A percentile compares a stretch with the other conserved stretches of the same genome.
Evolutionary conservation across 1,284 basidiomycete species (phyloP).

Genomic region (Phylloboletellus chloephorus): DNA sequence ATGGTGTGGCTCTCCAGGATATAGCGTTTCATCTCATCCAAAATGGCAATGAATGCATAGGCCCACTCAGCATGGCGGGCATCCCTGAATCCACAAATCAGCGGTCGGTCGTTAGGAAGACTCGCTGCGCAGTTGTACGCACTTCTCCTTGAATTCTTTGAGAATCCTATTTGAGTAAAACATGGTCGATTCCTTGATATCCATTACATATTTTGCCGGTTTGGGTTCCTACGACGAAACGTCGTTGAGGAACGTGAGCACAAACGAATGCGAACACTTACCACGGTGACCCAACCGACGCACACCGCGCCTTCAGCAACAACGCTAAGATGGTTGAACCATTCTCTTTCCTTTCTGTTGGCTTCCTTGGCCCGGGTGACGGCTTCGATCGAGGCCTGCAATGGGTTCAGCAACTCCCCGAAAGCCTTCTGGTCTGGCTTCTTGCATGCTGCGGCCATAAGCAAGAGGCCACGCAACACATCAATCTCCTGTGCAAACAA

Average conservation of each 20-base stretch:
- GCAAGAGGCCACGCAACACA: conserved; percentile 66
- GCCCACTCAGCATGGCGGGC: conserved; percentile 90
- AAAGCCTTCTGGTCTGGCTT: conserved; percentile 71
- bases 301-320: conserved; percentile 80
- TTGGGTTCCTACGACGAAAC: conserved; percentile 57
- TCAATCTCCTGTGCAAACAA: conserved; percentile 68
- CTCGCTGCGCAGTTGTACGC: conserved; percentile 23
- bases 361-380: conserved; percentile 81
- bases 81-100: conserved; percentile 52
- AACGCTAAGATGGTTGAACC: conserved; percentile 76
- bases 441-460: conserved; percentile 67
- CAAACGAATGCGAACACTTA: conserved; percentile 38
- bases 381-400: conserved; percentile 70
- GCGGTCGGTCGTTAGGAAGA: neutral
- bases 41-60: conserved; percentile 61
- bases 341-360: conserved; percentile 76
- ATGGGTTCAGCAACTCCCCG: conserved; percentile 61
- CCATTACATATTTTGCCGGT: conserved; percentile 78
- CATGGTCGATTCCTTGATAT: conserved; percentile 83
- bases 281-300: conserved; percentile 91
- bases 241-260: conserved; percentile 7
- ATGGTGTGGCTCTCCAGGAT: conserved; percentile 85
- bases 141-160: conserved; percentile 93
- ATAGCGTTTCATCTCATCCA: conserved; percentile 82
- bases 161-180: conserved; percentile 92